Evolutionary conservation across 805 yeast genomes (phyloP).

Genomic region (Zygosaccharomyces lentus): DNA sequence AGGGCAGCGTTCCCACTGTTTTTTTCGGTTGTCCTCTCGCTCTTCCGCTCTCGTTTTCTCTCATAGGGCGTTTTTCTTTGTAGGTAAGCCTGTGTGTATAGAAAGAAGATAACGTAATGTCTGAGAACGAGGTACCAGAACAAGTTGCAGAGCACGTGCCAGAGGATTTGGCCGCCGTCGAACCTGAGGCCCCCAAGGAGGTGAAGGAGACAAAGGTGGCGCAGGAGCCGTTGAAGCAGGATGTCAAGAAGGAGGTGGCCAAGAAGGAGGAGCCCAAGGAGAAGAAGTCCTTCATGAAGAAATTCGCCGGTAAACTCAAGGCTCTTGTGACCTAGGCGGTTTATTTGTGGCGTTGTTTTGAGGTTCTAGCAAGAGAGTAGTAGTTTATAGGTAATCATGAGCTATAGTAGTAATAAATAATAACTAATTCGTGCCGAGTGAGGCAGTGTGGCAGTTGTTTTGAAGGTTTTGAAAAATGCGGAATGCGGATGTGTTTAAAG

Average conservation of each 20-base stretch:
- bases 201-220: constrained; percentile 5
- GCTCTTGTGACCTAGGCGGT: constrained; percentile 3
- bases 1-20: not conserved
- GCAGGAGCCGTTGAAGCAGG: constrained; percentile 6
- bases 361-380: not conserved
- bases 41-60: not conserved
- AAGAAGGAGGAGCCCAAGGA: constrained; percentile 15
- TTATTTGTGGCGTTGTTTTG: not conserved
- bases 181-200: constrained; percentile 13
- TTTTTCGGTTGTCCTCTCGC: not conserved
- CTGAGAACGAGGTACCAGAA: not conserved
- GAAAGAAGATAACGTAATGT: not conserved
- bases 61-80: not conserved
- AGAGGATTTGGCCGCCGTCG: not conserved
- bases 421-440: not conserved
- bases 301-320: constrained; percentile 14
- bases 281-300: constrained; percentile 15
- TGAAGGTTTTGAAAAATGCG: too few relatives aligned
- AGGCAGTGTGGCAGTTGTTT: not conserved
- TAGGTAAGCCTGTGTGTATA: not conserved
- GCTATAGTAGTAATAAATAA: not conserved
- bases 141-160: not conserved
- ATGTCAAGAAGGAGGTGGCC: constrained; percentile 1
- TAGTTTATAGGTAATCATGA: not conserved
- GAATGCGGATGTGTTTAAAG: too few relatives aligned